Conservation (phyloP, 805 yeast genomes). For the Teunomyces pallodes region DNA sequence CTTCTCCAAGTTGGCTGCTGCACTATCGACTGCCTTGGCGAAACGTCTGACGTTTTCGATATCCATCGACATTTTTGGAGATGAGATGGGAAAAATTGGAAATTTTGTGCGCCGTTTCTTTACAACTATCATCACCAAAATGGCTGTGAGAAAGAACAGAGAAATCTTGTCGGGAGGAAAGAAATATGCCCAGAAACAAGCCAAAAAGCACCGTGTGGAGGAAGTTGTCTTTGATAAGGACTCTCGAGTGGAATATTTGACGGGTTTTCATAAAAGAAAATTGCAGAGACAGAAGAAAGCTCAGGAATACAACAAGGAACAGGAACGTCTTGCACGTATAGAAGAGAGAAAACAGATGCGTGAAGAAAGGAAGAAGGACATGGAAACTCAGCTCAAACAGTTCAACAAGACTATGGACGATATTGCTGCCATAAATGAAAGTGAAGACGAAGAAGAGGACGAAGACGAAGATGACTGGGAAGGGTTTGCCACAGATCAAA, state of each 20-base stretch:
- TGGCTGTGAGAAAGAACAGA: constrained; percentile 54
- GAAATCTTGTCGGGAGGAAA: constrained; percentile 88
- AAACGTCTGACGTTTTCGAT: constrained; percentile 40
- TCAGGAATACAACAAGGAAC: constrained; percentile 69
- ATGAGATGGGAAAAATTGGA: constrained; percentile 1
- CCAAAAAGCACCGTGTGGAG: constrained; percentile 65
- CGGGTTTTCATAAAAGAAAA: constrained; percentile 95
- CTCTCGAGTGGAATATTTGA: constrained; percentile 77
- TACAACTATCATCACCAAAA: constrained; percentile 12
- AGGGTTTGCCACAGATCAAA: constrained; percentile 28
- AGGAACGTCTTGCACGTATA: constrained; percentile 65
- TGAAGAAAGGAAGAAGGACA: constrained; percentile 65
- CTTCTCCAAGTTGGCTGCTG: constrained; percentile 34
- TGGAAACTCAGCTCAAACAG: constrained; percentile 61
- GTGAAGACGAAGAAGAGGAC: constrained; percentile 1
- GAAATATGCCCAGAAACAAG: constrained; percentile 67
- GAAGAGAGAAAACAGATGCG: constrained; percentile 73
- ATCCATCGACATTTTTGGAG: constrained; percentile 38
- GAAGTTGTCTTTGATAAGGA: constrained; percentile 84
- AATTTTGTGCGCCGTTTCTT: not conserved
- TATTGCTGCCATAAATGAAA: constrained; percentile 15
- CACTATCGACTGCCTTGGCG: constrained; percentile 34
- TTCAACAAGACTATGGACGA: constrained; percentile 46
- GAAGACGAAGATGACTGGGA: constrained; percentile 32
- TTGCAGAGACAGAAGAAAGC: constrained; percentile 86